Evolutionary conservation across 1,284 basidiomycete species (phyloP).

Genomic region (Austropuccinia psidii): DNA sequence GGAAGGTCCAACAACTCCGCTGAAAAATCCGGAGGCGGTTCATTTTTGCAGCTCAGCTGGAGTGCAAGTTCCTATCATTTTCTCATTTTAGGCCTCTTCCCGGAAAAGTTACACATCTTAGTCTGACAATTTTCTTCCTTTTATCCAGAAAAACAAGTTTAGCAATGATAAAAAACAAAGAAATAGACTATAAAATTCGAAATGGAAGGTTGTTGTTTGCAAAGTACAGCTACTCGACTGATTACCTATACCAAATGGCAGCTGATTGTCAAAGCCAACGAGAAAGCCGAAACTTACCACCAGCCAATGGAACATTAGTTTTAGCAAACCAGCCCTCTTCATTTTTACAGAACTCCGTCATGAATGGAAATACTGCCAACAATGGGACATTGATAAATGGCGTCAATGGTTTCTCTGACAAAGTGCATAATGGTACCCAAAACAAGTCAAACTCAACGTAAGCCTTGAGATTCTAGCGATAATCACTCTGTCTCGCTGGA

Average conservation of each 20-base stretch:
- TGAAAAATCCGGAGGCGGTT: conserved; percentile 24
- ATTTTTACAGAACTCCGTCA: background rate
- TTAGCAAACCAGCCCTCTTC: background rate
- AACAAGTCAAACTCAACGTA: background rate
- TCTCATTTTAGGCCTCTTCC: background rate
- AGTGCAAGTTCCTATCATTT: conserved; percentile 4
- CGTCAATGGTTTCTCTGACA: background rate
- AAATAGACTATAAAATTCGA: conserved; percentile 27
- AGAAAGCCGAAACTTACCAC: background rate
- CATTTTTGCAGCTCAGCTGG: conserved; percentile 27
- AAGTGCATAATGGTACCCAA: background rate
- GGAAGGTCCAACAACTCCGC: conserved; percentile 29
- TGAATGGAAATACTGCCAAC: background rate
- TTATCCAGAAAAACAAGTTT: conserved; percentile 24
- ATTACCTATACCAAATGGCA: conserved; percentile 2
- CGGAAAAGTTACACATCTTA: background rate
- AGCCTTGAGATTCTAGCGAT: background rate
- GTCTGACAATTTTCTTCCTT: background rate
- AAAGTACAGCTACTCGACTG: conserved; percentile 34
- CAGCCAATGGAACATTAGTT: background rate
- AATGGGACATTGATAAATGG: background rate
- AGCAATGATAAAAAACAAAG: background rate
- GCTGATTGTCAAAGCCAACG: conserved; percentile 15
- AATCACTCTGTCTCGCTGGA: no score
- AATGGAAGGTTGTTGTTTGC: conserved; percentile 27